Percentiles rank a stretch among this genome's conserved stretches.
phyloP scores from a whole-genome alignment of 805 yeast genomes.

The Zygosaccharomyces kombuchaensis region DNA sequence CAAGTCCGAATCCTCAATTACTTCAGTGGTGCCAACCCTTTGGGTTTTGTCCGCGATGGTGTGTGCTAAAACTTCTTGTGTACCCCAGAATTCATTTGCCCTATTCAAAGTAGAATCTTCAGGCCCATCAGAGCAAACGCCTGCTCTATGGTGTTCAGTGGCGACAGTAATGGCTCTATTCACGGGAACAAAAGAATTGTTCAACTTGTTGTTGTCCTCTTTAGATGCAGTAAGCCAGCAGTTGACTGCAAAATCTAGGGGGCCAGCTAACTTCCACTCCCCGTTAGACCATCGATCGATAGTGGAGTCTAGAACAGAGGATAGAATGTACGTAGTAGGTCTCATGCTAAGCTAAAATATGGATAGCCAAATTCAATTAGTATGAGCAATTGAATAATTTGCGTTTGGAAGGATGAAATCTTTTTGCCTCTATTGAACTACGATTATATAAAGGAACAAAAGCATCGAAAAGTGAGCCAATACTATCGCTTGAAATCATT shows the following conservation, averaged over 20 bases:
- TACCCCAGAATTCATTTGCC: background rate
- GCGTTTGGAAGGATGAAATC: no score
- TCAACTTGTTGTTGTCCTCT: background rate
- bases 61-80: background rate
- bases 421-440: no score
- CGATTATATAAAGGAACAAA: no score
- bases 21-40: no score
- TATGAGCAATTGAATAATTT: background rate
- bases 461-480: background rate
- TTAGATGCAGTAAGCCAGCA: background rate
- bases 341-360: background rate
- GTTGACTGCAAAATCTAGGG: background rate
- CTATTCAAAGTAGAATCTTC: background rate
- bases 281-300: background rate
- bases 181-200: background rate
- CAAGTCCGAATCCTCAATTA: background rate
- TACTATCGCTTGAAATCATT: background rate
- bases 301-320: background rate
- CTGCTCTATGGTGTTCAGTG: background rate
- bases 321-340: background rate
- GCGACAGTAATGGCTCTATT: background rate
- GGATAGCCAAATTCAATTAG: background rate
- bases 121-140: background rate
- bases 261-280: background rate
- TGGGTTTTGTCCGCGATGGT: no score